A percentile compares a stretch with the other conserved stretches of the same genome.
phyloP scores from a whole-genome alignment of 208 protist genomes.

The Entamoeba dispar region DNA sequence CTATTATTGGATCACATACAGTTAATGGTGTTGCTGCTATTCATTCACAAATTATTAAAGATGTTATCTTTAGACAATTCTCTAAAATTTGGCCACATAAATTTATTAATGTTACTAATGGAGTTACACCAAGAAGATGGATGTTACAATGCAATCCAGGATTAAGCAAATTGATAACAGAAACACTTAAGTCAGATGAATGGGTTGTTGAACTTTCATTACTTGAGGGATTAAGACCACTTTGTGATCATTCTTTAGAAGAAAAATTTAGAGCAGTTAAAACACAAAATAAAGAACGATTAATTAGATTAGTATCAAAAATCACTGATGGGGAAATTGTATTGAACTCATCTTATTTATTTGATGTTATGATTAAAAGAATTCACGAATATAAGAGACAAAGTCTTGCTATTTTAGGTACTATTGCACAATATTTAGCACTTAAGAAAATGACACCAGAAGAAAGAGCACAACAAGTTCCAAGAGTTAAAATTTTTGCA shows the following conservation, averaged over 20 bases:
- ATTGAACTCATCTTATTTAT: background rate
- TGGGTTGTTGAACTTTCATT: constrained; percentile 5
- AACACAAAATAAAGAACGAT: background rate
- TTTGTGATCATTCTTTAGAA: constrained; percentile 1
- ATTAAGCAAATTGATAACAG: background rate
- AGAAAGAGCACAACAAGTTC: background rate
- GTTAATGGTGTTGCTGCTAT: constrained; percentile 25
- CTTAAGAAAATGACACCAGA: background rate
- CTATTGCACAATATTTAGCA: constrained; percentile 8
- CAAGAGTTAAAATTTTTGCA: constrained; percentile 8
- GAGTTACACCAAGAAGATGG: constrained; percentile 22
- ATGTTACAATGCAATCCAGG: constrained; percentile 5
- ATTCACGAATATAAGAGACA: constrained; percentile 32
- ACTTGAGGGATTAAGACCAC: background rate
- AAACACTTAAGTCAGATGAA: background rate
- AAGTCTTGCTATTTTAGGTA: constrained; percentile 16
- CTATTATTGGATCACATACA: constrained; percentile 13
- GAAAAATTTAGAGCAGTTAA: background rate
- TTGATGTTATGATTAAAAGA: constrained; percentile 21
- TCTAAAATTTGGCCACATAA: background rate
- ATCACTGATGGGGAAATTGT: background rate
- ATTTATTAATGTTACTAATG: constrained; percentile 25
- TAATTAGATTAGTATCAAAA: background rate
- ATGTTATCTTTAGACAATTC: constrained; percentile 14
- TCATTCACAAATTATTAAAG: constrained; percentile 20